Percentiles rank a stretch among this genome's conserved stretches.
phyloP scores from a whole-genome alignment of 192 early-diverging fungal species.

The Coemansia sp. region DNA sequence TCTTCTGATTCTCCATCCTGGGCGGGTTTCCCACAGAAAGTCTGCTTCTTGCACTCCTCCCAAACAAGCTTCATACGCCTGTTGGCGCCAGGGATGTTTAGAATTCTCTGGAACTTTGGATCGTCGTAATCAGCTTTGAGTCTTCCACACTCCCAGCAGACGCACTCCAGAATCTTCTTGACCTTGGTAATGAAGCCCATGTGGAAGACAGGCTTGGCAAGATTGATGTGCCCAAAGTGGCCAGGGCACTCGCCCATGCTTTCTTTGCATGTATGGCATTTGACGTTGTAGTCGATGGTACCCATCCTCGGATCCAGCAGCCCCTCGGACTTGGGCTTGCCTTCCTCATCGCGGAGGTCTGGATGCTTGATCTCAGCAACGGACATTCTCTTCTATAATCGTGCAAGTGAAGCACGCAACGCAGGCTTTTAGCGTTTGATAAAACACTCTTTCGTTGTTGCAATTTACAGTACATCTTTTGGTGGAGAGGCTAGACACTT shows the following conservation, averaged over 20 bases:
- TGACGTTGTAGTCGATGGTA: conserved; percentile 96
- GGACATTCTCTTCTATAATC: conserved; percentile 90
- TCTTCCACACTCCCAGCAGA: conserved; percentile 93
- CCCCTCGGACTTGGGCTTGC: conserved; percentile 84
- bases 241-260: conserved; percentile 95
- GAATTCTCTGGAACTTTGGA: conserved; percentile 65
- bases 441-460: not conserved
- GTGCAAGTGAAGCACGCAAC: conserved; percentile 15
- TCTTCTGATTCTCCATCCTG: conserved; percentile 57
- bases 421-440: not conserved
- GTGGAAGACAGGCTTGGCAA: conserved; percentile 95
- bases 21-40: conserved; percentile 73
- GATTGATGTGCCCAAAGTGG: conserved; percentile 97
- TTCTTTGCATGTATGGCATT: conserved; percentile 95
- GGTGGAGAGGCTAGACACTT: conserved; percentile 39
- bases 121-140: conserved; percentile 84
- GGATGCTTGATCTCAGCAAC: conserved; percentile 91
- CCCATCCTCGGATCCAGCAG: conserved; percentile 94
- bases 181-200: conserved; percentile 90
- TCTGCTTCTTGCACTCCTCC: conserved; percentile 84
- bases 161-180: conserved; percentile 97
- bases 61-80: conserved; percentile 81
- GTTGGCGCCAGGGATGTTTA: conserved; percentile 69
- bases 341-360: conserved; percentile 84
- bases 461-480: conserved; percentile 6